These are phyloP conservation scores for Colletotrichum viniferum DNA, from an alignment of 2,329 filamentous ascomycete genomes.

Conservation along the genomic window DNA sequence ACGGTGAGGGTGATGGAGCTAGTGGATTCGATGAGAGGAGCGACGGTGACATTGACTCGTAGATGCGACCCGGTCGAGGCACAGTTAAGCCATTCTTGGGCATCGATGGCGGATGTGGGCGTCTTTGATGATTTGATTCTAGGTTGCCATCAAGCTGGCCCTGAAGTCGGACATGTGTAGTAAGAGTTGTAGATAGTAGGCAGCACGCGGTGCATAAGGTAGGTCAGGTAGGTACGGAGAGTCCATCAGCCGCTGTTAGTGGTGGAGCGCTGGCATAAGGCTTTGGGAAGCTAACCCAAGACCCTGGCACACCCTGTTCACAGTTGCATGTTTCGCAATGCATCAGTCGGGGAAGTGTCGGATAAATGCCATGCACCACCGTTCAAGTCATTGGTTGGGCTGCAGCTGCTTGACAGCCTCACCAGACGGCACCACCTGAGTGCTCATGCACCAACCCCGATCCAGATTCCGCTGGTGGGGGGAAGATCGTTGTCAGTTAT, in stretches of 20 bases:
- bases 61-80: slow-evolving; percentile 13
- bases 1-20: neutral
- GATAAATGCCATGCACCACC: slow-evolving; percentile 9
- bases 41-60: slow-evolving; percentile 12
- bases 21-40: neutral
- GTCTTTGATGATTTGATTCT: slow-evolving; percentile 11
- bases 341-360: slow-evolving; percentile 15
- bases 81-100: slow-evolving; percentile 14
- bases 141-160: slow-evolving; percentile 18
- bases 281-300: slow-evolving; percentile 8
- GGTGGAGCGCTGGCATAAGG: slow-evolving; percentile 20
- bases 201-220: neutral
- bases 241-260: slow-evolving; percentile 17
- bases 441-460: neutral
- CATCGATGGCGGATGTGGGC: slow-evolving; percentile 8
- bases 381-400: neutral
- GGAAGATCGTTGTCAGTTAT: neutral
- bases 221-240: slow-evolving; percentile 4
- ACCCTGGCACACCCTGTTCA: slow-evolving; percentile 15
- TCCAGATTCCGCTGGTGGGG: neutral
- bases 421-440: slow-evolving; percentile 3
- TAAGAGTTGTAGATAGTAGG: neutral
- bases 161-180: slow-evolving; percentile 2
- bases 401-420: neutral
- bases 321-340: slow-evolving; percentile 22